These are phyloP conservation scores for Gnomoniopsis sp. DNA, from an alignment of 2,329 filamentous ascomycete species.

Conservation along the genomic window DNA sequence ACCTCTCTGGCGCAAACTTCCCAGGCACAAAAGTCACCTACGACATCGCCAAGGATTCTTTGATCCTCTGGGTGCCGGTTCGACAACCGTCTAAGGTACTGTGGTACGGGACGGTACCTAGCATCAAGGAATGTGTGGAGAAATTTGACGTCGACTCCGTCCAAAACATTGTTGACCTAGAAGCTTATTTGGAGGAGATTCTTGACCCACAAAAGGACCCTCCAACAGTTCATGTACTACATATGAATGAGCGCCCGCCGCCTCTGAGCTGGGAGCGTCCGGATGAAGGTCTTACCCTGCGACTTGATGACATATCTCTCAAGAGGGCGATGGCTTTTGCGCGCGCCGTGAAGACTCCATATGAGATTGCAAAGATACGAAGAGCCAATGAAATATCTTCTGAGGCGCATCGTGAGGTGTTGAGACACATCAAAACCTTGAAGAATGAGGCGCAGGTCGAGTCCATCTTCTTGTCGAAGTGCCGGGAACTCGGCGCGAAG, in stretches of 20 bases:
- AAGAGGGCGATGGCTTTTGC: constrained; percentile 73
- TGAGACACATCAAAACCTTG: constrained; percentile 59
- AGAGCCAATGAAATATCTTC: constrained; percentile 79
- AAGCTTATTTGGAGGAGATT: constrained; percentile 46
- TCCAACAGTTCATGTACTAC: constrained; percentile 40
- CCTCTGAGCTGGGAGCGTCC: constrained; percentile 27
- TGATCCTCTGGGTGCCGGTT: constrained; percentile 72
- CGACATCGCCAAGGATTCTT: constrained; percentile 54
- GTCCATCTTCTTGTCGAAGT: constrained; percentile 70
- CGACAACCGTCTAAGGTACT: constrained; percentile 59
- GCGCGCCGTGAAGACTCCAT: constrained; percentile 78
- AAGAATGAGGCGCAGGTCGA: constrained; percentile 81
- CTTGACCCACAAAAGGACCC: constrained; percentile 35
- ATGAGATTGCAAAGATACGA: constrained; percentile 79
- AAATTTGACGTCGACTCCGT: constrained; percentile 70
- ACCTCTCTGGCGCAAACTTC: constrained; percentile 53
- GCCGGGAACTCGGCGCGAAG: constrained; percentile 69
- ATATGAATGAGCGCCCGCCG: constrained; percentile 29
- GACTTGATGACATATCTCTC: constrained; percentile 51
- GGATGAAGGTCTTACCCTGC: constrained; percentile 26
- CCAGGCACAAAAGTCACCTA: constrained; percentile 55
- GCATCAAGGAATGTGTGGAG: constrained; percentile 56
- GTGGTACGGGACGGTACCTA: constrained; percentile 62
- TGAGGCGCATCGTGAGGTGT: constrained; percentile 70
- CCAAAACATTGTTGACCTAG: constrained; percentile 49